Evolutionary conservation across 2,329 filamentous ascomycete species (phyloP), one percentile per base, ranked within the genome.

Genomic region (Ascochyta rabiei): DNA sequence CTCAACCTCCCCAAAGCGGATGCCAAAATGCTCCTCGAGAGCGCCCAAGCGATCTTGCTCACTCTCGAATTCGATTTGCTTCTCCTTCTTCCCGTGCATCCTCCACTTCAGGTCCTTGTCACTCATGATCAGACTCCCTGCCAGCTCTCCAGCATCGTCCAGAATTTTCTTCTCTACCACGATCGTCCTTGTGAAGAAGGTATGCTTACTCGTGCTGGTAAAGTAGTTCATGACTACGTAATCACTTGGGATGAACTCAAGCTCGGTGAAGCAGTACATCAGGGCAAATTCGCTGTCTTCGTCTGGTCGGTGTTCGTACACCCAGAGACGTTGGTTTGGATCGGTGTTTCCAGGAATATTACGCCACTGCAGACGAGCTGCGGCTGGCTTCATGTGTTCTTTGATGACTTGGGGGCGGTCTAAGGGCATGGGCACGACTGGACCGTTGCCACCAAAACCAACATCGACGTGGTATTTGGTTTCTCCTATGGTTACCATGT

Each of bases 201-300:
- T 68, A 28, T 57, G 64, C n/a, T 47, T 65, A 46, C 59, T 70
- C 1, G 71, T 74, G 49, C 71, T 75, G 6, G 69, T 74, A 48
- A 55, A 73, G 45, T 72, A 69, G 43, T 72, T 75, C 66, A 74
- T 71, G 26, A 71, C 24, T 9, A 39, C 53, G 47, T 71, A 75
- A 45, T 76, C 74, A 16, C 52, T 57, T 0, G 66, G 68, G 15
- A 70, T 56, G 49, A 75, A 76, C 42, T 75, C 74, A 3, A 75
- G 57, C 60, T 76, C 74, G 13, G 82, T 81, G 70, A 91, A 92
- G 57, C 81, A 84, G 70, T 90, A 90, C 42, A 80, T 82, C 1
- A 82, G 76, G 19, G 80, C 76, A 84, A 87, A 92, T 2, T 78
- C 76, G 41, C 73, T 75, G 0, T 80, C 74, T 0, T 72, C 66